Evolutionary conservation across 2,329 filamentous ascomycete genomes (phyloP).

Genomic region (Monilinia fructigena): DNA sequence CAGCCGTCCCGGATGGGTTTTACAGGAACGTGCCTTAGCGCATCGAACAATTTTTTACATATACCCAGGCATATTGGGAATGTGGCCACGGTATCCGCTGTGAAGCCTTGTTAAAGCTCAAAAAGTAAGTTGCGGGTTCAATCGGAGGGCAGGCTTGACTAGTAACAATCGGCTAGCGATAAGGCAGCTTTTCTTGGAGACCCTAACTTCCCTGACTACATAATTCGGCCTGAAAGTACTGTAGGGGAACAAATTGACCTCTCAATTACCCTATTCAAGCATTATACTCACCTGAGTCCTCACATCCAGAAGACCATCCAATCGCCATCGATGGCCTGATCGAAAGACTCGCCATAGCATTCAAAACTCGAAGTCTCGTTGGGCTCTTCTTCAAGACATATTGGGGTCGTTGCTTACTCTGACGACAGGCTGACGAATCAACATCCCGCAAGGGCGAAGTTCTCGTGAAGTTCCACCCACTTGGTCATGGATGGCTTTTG

Average conservation of each 20-base stretch:
- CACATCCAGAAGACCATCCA: conserved; percentile 1
- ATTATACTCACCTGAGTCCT: conserved; percentile 3
- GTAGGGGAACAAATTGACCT: conserved; percentile 15
- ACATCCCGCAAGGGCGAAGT: not conserved
- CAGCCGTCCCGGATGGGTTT: conserved; percentile 43
- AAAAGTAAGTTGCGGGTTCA: conserved; percentile 34
- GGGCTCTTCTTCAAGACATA: conserved; percentile 18
- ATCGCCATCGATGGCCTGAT: conserved; percentile 16
- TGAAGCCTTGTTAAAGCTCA: conserved; percentile 40
- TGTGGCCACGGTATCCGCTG: conserved; percentile 42
- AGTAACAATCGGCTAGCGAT: not conserved
- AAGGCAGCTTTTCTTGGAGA: conserved; percentile 38
- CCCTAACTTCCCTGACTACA: conserved; percentile 32
- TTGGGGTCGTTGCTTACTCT: conserved; percentile 18
- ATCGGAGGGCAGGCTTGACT: not conserved
- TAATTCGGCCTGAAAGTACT: not conserved
- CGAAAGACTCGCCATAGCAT: not conserved
- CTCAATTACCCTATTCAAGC: not conserved
- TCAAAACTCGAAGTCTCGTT: conserved; percentile 10
- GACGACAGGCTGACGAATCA: not conserved
- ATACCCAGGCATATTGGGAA: conserved; percentile 43
- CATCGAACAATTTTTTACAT: conserved; percentile 42
- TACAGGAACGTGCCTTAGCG: conserved; percentile 44
- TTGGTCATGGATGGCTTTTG: conserved; percentile 23
- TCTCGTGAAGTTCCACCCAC: not conserved